Percentiles rank a stretch among this genome's conserved stretches.
Evolutionary conservation across 1,139 yeast species (phyloP).

Genomic region (Hyphopichia khmerensis): DNA sequence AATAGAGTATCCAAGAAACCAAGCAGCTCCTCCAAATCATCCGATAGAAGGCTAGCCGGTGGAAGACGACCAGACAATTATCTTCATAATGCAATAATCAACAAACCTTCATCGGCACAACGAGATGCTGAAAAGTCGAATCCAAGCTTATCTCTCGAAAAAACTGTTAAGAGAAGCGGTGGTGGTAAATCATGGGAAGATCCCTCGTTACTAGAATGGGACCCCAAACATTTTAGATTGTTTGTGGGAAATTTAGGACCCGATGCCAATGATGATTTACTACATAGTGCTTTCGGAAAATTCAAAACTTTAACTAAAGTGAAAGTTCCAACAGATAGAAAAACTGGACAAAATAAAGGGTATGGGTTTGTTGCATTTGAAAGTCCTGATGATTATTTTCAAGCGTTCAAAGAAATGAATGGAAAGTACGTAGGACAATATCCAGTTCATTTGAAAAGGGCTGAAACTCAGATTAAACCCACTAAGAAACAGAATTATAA

Average conservation of each 20-base stretch:
- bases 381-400: constrained; percentile 60
- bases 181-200: constrained; percentile 54
- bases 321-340: constrained; percentile 51
- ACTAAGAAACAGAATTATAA: constrained; percentile 14
- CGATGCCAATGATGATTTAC: constrained; percentile 60
- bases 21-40: constrained; percentile 35
- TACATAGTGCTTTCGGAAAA: constrained; percentile 50
- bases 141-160: constrained; percentile 3
- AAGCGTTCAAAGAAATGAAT: constrained; percentile 73
- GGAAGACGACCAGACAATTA: constrained; percentile 45
- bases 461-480: constrained; percentile 50
- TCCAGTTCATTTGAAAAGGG: constrained; percentile 69
- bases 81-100: constrained; percentile 25
- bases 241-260: constrained; percentile 75
- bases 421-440: constrained; percentile 74
- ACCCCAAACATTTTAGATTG: constrained; percentile 65
- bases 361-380: constrained; percentile 71
- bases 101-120: constrained; percentile 2
- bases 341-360: constrained; percentile 52
- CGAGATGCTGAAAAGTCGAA: constrained; percentile 1
- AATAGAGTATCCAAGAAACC: constrained; percentile 8
- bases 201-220: constrained; percentile 52
- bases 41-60: constrained; percentile 54
- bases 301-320: constrained; percentile 54
- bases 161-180: constrained; percentile 39